A percentile compares a stretch with the other conserved stretches of the same genome.
phyloP scores from a whole-genome alignment of 2,329 filamentous ascomycete genomes.

The Lasiodiplodia hormozganensis region DNA sequence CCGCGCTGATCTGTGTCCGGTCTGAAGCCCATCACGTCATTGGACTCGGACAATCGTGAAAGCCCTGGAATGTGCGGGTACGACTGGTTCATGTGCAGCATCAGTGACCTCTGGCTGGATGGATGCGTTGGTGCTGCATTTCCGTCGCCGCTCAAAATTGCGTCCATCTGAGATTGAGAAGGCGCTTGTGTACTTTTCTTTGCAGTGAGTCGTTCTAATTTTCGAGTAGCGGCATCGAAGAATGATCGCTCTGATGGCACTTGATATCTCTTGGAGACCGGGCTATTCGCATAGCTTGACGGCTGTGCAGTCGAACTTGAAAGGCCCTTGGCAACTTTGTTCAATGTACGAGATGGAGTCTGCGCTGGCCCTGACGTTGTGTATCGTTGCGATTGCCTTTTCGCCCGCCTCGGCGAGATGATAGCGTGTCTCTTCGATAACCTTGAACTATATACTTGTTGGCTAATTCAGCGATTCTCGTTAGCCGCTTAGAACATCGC shows the following conservation, averaged over 20 bases:
- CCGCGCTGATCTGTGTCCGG: not conserved
- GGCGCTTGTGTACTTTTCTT: not conserved
- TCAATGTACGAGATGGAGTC: not conserved
- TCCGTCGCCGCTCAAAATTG: too few relatives aligned
- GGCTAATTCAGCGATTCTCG: not conserved
- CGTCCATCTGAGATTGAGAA: not conserved
- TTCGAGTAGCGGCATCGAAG: not conserved
- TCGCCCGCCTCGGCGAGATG: not conserved
- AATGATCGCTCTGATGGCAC: not conserved
- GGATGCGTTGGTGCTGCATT: not conserved
- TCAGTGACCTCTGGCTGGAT: not conserved
- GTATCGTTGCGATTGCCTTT: not conserved
- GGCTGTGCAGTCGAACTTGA: not conserved
- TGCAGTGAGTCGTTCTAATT: not conserved
- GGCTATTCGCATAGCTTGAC: not conserved
- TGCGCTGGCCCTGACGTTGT: not conserved
- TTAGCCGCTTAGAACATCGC: not conserved
- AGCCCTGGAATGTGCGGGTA: constrained; percentile 17
- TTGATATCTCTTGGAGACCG: not conserved
- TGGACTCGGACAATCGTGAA: not conserved
- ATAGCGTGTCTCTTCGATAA: constrained; percentile 2
- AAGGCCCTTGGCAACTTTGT: too few relatives aligned
- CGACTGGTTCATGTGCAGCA: constrained; percentile 22
- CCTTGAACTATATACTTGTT: not conserved
- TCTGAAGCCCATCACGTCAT: not conserved